These are phyloP conservation scores for Yamagishiella unicocca DNA, from an alignment of 139 green algal genomes.

Conservation along the genomic window DNA sequence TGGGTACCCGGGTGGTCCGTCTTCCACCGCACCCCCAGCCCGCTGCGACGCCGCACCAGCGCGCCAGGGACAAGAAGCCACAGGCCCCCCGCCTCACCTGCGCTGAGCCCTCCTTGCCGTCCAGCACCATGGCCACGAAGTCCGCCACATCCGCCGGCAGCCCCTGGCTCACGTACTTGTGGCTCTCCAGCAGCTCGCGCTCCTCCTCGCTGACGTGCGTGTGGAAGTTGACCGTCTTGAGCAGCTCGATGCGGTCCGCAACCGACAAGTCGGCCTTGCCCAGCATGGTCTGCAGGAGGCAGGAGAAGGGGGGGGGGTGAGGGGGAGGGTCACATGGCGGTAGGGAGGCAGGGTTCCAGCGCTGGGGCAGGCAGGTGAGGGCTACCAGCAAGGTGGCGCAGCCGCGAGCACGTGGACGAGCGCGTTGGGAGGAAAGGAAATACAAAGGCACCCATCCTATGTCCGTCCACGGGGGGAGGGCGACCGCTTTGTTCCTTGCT, in stretches of 20 bases:
- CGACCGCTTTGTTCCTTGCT: no score
- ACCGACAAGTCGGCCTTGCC: conserved; percentile 47
- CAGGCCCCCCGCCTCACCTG: not conserved
- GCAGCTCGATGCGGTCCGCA: conserved; percentile 62
- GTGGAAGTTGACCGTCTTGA: conserved; percentile 53
- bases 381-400: no score
- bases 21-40: no score
- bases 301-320: not conserved
- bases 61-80: no score
- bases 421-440: no score
- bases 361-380: no score
- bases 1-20: no score
- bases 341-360: not conserved
- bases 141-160: conserved; percentile 53
- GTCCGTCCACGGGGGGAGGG: no score
- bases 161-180: conserved; percentile 60
- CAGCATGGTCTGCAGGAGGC: conserved; percentile 42
- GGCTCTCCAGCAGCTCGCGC: conserved; percentile 17
- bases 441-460: no score
- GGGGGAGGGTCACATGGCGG: not conserved
- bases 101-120: conserved; percentile 57
- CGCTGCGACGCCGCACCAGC: no score
- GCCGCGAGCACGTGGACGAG: no score
- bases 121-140: conserved; percentile 59
- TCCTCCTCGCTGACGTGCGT: conserved; percentile 29